Conservation (phyloP, 2,329 filamentous ascomycete genomes). For the Penicillium frequentans region DNA sequence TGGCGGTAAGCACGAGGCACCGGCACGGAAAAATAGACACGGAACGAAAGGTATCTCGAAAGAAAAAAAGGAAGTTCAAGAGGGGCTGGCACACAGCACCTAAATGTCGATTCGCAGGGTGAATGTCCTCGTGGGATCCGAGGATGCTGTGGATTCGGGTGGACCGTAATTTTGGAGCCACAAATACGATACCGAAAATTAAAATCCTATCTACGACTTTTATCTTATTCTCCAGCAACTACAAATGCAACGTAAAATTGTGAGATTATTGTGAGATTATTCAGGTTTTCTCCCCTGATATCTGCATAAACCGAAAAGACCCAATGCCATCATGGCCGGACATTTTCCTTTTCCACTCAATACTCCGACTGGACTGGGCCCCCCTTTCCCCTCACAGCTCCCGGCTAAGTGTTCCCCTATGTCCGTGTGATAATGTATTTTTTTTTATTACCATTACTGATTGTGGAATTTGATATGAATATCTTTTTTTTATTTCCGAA, state of each 20-base stretch:
- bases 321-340: conserved; percentile 8
- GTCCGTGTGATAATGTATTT: conserved; percentile 16
- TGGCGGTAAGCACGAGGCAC: conserved; percentile 39
- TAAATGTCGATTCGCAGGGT: conserved; percentile 32
- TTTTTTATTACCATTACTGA: not conserved
- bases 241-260: not conserved
- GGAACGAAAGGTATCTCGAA: conserved; percentile 22
- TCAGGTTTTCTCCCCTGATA: not conserved
- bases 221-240: not conserved
- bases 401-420: conserved; percentile 19
- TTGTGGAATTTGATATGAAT: not conserved
- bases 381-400: conserved; percentile 20
- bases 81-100: conserved; percentile 16
- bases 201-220: not conserved
- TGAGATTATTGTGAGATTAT: too few relatives aligned
- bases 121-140: conserved; percentile 41
- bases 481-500: not conserved
- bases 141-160: conserved; percentile 34
- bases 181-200: not conserved
- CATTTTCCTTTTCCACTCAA: conserved; percentile 22
- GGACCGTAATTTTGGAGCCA: conserved; percentile 20
- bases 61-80: conserved; percentile 23
- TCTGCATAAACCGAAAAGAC: not conserved
- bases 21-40: conserved; percentile 12
- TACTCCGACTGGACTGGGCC: conserved; percentile 25